Evolutionary conservation across 352 stramenopile species (phyloP).

Genomic region (Globisporangium spinosum): DNA sequence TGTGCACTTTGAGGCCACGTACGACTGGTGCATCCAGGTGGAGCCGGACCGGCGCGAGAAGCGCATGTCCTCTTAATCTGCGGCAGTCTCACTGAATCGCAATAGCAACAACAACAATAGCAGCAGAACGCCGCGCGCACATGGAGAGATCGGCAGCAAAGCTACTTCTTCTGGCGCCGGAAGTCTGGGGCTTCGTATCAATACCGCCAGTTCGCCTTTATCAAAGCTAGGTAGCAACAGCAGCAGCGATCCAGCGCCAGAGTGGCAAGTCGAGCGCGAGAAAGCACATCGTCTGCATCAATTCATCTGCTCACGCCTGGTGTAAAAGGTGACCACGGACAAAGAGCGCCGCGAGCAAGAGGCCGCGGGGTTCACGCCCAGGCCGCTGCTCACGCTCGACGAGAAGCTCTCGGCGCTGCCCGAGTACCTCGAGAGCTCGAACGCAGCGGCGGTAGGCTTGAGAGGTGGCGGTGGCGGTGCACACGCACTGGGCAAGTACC

Average conservation of each 20-base stretch:
- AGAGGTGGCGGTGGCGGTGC: conserved; percentile 16
- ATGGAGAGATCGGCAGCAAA: neutral
- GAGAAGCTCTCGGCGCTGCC: conserved; percentile 65
- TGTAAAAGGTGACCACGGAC: conserved; percentile 13
- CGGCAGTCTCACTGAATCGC: conserved; percentile 12
- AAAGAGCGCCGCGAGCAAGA: conserved; percentile 30
- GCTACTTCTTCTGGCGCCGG: neutral
- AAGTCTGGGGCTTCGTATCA: neutral
- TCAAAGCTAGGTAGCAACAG: neutral
- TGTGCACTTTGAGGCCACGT: conserved; percentile 51
- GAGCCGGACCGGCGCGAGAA: conserved; percentile 46
- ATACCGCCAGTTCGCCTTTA: neutral
- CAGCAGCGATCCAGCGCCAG: neutral
- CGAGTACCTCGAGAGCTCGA: conserved; percentile 47
- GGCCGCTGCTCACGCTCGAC: conserved; percentile 38
- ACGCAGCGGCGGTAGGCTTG: conserved; percentile 19
- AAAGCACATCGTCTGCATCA: conserved; percentile 51
- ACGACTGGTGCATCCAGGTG: conserved; percentile 67
- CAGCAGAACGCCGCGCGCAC: neutral
- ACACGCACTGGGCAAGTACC: conserved; percentile 48
- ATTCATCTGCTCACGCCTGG: conserved; percentile 66
- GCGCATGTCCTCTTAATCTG: conserved; percentile 15
- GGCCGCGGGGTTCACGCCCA: conserved; percentile 43
- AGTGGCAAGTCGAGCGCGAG: conserved; percentile 49
- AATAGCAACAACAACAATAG: neutral